phyloP scores from a whole-genome alignment of 1,284 basidiomycete genomes.

The Ustilago bromivora region DNA sequence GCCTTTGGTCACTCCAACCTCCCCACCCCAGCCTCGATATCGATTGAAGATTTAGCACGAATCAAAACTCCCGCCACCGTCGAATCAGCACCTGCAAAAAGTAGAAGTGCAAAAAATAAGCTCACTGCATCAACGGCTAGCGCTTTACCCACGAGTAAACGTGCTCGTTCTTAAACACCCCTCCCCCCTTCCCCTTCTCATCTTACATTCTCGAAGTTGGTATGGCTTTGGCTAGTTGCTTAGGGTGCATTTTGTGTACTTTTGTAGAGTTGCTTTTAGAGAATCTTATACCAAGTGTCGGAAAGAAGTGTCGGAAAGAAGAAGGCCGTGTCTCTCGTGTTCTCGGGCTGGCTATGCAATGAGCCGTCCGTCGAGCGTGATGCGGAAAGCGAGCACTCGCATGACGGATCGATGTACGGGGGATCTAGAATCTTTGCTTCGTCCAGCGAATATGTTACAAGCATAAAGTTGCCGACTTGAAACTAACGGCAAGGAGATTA shows the following conservation, averaged over 20 bases:
- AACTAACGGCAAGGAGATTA: neutral
- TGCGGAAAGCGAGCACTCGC: neutral
- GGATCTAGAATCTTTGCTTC: neutral
- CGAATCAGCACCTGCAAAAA: constrained; percentile 19
- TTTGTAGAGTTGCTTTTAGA: neutral
- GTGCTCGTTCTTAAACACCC: constrained; percentile 33
- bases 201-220: neutral
- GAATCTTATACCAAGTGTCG: constrained; percentile 14
- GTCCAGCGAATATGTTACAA: neutral
- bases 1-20: constrained; percentile 39
- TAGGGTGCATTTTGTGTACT: constrained; percentile 10
- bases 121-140: constrained; percentile 23
- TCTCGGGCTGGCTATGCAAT: neutral
- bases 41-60: constrained; percentile 14
- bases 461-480: neutral
- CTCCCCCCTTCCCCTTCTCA: too few relatives aligned
- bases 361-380: neutral
- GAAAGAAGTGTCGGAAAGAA: neutral
- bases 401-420: neutral
- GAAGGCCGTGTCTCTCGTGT: neutral
- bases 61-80: constrained; percentile 8
- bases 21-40: constrained; percentile 26
- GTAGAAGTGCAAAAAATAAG: constrained; percentile 41
- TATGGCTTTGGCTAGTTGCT: neutral
- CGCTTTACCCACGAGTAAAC: constrained; percentile 36